phyloP scores from a whole-genome alignment of 2,329 filamentous ascomycete species.

The Pseudogymnoascus sp. region DNA sequence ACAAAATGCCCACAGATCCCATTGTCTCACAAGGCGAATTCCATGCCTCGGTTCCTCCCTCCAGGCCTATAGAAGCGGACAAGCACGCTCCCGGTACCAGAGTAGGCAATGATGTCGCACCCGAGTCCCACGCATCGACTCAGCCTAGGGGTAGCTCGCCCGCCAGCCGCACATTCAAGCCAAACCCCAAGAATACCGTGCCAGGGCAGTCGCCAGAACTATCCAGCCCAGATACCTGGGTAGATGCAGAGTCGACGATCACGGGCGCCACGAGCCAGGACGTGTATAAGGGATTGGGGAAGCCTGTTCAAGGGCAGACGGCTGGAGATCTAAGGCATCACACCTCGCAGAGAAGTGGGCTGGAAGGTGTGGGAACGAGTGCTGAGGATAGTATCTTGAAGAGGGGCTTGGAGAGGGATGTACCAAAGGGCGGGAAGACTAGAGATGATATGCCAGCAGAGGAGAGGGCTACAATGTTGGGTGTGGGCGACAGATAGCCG shows the following conservation, averaged over 20 bases:
- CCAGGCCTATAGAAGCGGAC: slow-evolving; percentile 42
- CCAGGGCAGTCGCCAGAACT: neutral
- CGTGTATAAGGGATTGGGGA: neutral
- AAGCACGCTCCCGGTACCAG: slow-evolving; percentile 60
- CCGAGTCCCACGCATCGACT: slow-evolving; percentile 59
- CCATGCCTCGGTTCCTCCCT: slow-evolving; percentile 42
- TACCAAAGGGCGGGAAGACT: neutral
- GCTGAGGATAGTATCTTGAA: neutral
- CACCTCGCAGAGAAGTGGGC: neutral
- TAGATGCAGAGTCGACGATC: neutral
- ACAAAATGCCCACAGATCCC: slow-evolving; percentile 36
- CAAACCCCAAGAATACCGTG: neutral
- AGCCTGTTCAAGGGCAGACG: neutral
- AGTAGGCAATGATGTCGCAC: slow-evolving; percentile 51
- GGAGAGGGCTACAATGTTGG: neutral
- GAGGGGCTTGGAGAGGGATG: neutral
- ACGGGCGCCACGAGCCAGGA: neutral
- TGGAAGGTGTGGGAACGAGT: neutral
- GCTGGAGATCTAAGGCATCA: neutral
- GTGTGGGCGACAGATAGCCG: neutral
- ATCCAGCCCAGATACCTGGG: neutral
- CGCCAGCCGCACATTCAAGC: neutral
- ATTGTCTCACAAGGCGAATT: slow-evolving; percentile 53
- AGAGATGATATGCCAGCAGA: neutral
- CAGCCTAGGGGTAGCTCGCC: slow-evolving; percentile 60